Conservation (phyloP, 2,329 filamentous ascomycete species). For the Colletotrichum sp. region DNA sequence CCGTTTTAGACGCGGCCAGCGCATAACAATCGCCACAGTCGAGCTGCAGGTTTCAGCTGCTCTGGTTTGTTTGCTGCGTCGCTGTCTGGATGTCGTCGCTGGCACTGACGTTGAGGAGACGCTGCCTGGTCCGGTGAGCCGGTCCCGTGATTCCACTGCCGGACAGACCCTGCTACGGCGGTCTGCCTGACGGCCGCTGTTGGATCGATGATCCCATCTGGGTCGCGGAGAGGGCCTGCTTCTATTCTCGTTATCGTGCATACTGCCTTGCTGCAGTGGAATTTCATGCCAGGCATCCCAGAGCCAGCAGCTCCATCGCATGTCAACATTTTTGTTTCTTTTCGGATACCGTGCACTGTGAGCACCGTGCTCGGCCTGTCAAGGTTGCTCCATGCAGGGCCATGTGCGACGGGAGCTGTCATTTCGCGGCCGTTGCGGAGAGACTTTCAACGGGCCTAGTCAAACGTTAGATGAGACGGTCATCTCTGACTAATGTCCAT, state of each 20-base stretch:
- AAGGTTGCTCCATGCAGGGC: neutral
- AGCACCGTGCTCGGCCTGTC: neutral
- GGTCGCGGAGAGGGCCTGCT: slow-evolving; percentile 1
- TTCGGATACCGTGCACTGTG: neutral
- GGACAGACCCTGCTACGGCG: neutral
- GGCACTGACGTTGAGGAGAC: neutral
- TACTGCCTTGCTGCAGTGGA: neutral
- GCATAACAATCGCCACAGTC: slow-evolving; percentile 23
- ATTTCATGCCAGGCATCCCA: neutral
- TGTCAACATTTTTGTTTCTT: neutral
- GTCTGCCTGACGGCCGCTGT: neutral
- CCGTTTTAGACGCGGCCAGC: slow-evolving; percentile 21
- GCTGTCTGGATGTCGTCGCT: neutral
- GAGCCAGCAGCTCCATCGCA: neutral
- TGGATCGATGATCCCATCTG: slow-evolving; percentile 1
- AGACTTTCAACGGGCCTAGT: neutral
- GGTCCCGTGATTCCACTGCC: neutral
- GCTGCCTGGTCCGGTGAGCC: neutral
- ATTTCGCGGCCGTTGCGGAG: neutral
- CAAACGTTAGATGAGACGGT: neutral
- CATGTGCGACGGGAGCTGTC: slow-evolving; percentile 2
- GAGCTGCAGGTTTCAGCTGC: slow-evolving; percentile 22
- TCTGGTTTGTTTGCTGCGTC: neutral
- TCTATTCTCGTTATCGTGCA: slow-evolving; percentile 18
- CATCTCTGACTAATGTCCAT: slow-evolving; percentile 5